phyloP scores from a whole-genome alignment of 2,329 filamentous ascomycete genomes.

The Calonectria pseudoturangicola region DNA sequence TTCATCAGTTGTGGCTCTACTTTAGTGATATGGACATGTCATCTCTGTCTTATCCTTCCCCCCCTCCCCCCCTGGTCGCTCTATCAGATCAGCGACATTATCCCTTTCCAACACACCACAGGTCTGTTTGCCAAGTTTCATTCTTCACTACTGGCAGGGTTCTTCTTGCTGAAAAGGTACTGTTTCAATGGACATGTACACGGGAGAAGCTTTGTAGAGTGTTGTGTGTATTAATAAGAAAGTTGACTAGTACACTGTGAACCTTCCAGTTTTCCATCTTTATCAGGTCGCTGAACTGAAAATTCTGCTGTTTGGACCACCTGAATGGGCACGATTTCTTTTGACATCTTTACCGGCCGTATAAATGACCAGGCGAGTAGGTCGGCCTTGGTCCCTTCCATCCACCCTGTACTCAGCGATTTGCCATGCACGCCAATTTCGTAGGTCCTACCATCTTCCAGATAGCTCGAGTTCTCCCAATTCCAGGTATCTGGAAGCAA shows the following conservation, averaged over 20 bases:
- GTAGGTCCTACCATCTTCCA: constrained; percentile 4
- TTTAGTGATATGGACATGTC: neutral
- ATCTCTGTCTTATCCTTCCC: neutral
- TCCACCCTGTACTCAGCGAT: constrained; percentile 3
- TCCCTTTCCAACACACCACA: neutral
- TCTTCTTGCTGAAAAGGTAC: neutral
- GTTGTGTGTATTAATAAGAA: neutral
- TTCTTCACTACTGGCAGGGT: constrained; percentile 12
- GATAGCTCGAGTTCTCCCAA: constrained; percentile 3
- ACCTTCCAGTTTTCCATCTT: neutral
- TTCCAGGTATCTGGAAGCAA: neutral
- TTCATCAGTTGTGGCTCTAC: neutral
- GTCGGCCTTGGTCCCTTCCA: constrained; percentile 12
- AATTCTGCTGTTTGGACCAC: neutral
- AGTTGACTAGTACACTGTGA: neutral
- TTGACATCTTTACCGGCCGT: constrained; percentile 9
- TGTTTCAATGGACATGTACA: neutral
- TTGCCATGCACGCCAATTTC: constrained; percentile 7
- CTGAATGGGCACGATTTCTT: constrained; percentile 11
- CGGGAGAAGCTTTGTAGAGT: neutral
- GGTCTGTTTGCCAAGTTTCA: neutral
- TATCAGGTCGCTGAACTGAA: neutral
- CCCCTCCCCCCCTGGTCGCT: constrained; percentile 1
- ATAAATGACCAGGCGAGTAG: constrained; percentile 20
- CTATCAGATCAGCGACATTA: neutral